Percentiles rank a stretch among this genome's conserved stretches.
Evolutionary conservation across 2,329 filamentous ascomycete genomes (phyloP).

Genomic region (Fusarium tricinctum): DNA sequence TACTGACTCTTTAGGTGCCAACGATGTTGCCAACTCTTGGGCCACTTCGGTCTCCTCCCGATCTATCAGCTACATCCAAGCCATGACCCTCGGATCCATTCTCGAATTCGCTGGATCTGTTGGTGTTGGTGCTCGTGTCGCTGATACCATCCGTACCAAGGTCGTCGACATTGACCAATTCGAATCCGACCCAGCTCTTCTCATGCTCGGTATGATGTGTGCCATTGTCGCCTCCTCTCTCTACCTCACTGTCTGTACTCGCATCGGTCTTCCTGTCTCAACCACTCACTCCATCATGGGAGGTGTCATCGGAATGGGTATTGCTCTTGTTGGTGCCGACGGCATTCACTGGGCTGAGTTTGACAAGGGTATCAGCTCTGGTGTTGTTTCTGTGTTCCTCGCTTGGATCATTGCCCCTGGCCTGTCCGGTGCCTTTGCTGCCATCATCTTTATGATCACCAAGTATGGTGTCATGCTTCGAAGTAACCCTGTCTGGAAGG

Average conservation of each 20-base stretch:
- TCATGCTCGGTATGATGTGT: constrained; percentile 73
- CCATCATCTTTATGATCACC: constrained; percentile 69
- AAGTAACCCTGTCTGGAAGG: constrained; percentile 66
- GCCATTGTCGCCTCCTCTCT: constrained; percentile 66
- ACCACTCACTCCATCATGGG: constrained; percentile 74
- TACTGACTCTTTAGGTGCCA: constrained; percentile 43
- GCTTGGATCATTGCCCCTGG: constrained; percentile 73
- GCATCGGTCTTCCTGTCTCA: constrained; percentile 69
- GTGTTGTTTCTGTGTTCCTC: constrained; percentile 69
- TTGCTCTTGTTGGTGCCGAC: constrained; percentile 65
- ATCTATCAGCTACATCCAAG: constrained; percentile 72
- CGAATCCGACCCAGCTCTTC: constrained; percentile 62
- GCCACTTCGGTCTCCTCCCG: constrained; percentile 80
- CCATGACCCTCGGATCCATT: constrained; percentile 69
- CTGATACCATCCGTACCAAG: constrained; percentile 73
- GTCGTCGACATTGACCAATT: constrained; percentile 68
- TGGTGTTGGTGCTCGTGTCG: constrained; percentile 71
- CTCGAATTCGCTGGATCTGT: constrained; percentile 74
- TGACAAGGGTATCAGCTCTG: constrained; percentile 54
- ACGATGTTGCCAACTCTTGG: constrained; percentile 83
- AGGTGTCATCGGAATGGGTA: constrained; percentile 71
- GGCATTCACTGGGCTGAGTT: constrained; percentile 69
- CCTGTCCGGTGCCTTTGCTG: constrained; percentile 66
- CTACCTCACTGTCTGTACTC: constrained; percentile 70
- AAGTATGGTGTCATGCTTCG: constrained; percentile 71